phyloP scores from a whole-genome alignment of 441 rosid genomes.

The Sinapis alba region DNA sequence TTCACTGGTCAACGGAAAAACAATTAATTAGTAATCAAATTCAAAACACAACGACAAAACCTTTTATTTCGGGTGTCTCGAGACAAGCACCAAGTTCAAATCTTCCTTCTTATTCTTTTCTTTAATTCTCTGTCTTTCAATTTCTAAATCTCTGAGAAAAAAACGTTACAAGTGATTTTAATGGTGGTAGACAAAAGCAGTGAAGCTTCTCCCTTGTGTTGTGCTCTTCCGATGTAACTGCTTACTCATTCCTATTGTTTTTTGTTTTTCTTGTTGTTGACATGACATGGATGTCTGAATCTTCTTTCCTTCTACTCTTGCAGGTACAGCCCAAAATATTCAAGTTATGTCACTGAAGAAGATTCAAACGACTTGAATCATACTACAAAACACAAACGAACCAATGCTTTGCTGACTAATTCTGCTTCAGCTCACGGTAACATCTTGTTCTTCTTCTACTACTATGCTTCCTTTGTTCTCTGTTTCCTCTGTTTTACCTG shows the following conservation, averaged over 20 bases:
- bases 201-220: conserved; percentile 29
- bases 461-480: neutral
- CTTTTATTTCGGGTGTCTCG: conserved; percentile 40
- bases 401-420: conserved; percentile 40
- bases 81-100: conserved; percentile 28
- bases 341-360: conserved; percentile 33
- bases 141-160: conserved; percentile 4
- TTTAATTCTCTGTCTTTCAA: neutral
- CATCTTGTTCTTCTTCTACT: neutral
- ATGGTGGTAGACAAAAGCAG: conserved; percentile 43
- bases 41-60: conserved; percentile 29
- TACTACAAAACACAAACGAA: conserved; percentile 40
- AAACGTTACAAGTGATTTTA: conserved; percentile 8
- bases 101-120: conserved; percentile 4
- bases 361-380: conserved; percentile 21
- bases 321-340: conserved; percentile 48
- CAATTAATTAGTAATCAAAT: conserved; percentile 26
- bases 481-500: too few relatives aligned
- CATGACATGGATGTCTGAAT: neutral
- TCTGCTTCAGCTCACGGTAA: conserved; percentile 70
- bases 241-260: neutral
- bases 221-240: conserved; percentile 32
- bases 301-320: conserved; percentile 8
- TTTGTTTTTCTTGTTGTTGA: neutral
- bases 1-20: neutral